These are phyloP conservation scores for Mycena pura DNA, from an alignment of 768 basidiomycete species.

Conservation along the genomic window DNA sequence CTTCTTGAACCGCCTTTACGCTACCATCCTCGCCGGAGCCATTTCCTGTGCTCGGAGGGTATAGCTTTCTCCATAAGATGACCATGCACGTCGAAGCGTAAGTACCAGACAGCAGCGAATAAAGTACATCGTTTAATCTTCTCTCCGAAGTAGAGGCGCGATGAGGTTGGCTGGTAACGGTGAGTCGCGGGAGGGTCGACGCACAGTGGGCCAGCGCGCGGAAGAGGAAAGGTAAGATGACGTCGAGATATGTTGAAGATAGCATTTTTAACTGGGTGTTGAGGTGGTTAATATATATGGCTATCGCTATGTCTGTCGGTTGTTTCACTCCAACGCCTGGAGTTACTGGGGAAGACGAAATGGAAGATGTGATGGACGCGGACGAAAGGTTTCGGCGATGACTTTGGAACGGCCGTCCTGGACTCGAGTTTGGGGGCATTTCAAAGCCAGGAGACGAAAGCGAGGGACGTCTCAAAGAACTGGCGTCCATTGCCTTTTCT, in stretches of 20 bases:
- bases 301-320: constrained; percentile 68
- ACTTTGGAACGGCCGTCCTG: constrained; percentile 35
- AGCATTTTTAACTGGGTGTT: constrained; percentile 66
- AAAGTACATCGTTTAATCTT: constrained; percentile 61
- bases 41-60: too few relatives aligned
- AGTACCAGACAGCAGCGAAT: constrained; percentile 65
- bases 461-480: constrained; percentile 11
- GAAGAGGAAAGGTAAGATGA: constrained; percentile 77
- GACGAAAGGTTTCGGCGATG: constrained; percentile 72
- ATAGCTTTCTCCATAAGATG: constrained; percentile 64
- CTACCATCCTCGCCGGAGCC: too few relatives aligned
- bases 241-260: constrained; percentile 56
- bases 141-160: constrained; percentile 54
- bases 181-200: constrained; percentile 71
- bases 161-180: constrained; percentile 51
- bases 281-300: constrained; percentile 70
- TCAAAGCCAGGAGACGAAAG: constrained; percentile 45
- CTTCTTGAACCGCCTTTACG: constrained; percentile 36
- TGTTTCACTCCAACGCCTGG: constrained; percentile 44
- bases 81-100: constrained; percentile 71
- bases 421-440: constrained; percentile 36
- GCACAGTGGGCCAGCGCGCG: constrained; percentile 70
- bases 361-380: constrained; percentile 54
- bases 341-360: constrained; percentile 37
- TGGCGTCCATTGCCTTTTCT: constrained; percentile 36